Base-by-base conservation (phyloP, 306 rosid genomes). In the Vigna angularis region DNA sequence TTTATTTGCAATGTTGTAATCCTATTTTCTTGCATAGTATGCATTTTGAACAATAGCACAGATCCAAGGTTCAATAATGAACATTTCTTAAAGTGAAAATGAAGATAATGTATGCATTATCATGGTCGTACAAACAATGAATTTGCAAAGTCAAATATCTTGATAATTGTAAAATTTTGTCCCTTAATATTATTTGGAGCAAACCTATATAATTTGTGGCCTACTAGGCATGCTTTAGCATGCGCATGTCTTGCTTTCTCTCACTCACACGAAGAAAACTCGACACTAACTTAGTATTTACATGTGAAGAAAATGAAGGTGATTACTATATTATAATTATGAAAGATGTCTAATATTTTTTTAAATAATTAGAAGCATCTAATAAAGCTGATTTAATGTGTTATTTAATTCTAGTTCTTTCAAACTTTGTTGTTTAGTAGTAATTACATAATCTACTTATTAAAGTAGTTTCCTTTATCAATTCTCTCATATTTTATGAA, bases 151-250 rank as follows among this genome's bases (percentile, higher is more conserved):
- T 77, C 74, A 77, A 42, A 77, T 12, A 20, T 71, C 28, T 69
- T 75, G 81, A 65, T 82, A 69, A 47, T 42, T 75, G 76, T 18
- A 63, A 69, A 51, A 13, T 68, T 75, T 70, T 61, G 53, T 70
- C 70, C 51, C 9, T 17, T 9, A 38, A 17, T 9, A 38, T 36
- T 16, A 30, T 62, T 15, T 63, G 69, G 66, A 20, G 8, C 32
- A 5, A 66, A 55, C 58, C 47, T 52, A 57, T 36, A 15, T 42
- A 26, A n/a, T 42, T 26, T 24, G 48, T 53, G 47, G 52, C 64
- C 68, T 51, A 42, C 77, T 73, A 70, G 67, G 28, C 45, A 14
- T 57, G 50, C 76, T 72, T 44, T 45, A 20, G 16, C 9, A 9
- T 2, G 38, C 17, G 16, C 14, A 36, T 65, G 16, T 36, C 69